Evolutionary conservation across 495 filamentous ascomycete genomes (phyloP).

Genomic region (Xylaria grammica): DNA sequence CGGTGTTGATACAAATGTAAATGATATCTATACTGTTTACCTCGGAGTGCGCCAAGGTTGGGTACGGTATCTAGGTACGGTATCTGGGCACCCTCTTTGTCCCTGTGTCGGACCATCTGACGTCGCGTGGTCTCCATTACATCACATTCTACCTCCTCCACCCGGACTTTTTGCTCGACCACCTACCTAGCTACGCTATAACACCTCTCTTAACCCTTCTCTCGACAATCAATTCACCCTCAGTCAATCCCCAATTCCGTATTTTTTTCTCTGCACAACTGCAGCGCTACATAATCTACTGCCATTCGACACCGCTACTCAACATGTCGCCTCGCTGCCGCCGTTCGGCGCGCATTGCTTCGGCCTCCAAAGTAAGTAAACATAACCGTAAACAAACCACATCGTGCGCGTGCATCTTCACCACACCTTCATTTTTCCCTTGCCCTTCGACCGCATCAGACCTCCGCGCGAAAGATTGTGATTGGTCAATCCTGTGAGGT

Average conservation of each 20-base stretch:
- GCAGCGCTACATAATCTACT: background rate
- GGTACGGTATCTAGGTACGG: too few species aligned
- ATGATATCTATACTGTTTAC: background rate
- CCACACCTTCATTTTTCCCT: background rate
- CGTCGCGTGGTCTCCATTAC: background rate
- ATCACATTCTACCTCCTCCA: constrained; percentile 1
- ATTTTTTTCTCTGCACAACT: too few species aligned
- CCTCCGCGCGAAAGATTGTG: background rate
- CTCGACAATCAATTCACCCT: constrained; percentile 3
- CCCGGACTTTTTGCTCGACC: too few species aligned
- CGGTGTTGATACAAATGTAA: too few species aligned
- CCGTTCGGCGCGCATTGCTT: constrained; percentile 55
- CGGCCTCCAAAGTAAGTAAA: constrained; percentile 46
- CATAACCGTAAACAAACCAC: constrained; percentile 18
- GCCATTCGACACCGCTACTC: constrained; percentile 10
- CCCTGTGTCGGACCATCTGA: background rate
- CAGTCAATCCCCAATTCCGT: constrained; percentile 1
- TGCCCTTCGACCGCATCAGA: background rate
- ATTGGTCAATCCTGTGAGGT: background rate
- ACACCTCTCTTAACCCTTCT: too few species aligned
- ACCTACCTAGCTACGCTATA: too few species aligned
- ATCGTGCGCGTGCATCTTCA: constrained; percentile 8
- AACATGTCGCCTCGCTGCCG: constrained; percentile 47
- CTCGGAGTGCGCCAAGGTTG: too few species aligned
- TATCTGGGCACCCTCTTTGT: too few species aligned